These are phyloP conservation scores for Kregervanrija fluxuum DNA, from an alignment of 805 yeast species.

Conservation along the genomic window DNA sequence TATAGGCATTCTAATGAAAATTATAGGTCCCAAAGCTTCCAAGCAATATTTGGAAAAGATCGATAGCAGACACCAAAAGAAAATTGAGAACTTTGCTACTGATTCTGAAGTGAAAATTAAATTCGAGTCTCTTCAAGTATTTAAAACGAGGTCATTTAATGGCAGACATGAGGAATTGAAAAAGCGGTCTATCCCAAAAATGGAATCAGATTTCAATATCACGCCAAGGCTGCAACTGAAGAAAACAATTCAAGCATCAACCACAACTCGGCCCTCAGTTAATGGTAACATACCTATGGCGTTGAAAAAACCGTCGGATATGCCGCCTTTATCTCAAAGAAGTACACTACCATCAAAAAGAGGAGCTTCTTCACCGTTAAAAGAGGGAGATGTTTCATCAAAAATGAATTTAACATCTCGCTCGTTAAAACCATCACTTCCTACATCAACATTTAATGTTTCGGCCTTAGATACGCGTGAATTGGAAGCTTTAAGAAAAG, in stretches of 20 bases:
- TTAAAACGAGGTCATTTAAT: background rate
- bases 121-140: conserved; percentile 1
- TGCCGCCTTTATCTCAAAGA: conserved; percentile 7
- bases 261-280: background rate
- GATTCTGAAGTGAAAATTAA: conserved; percentile 48
- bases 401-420: conserved; percentile 24
- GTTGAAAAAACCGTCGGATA: conserved; percentile 5
- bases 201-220: too few relatives aligned
- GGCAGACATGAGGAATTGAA: background rate
- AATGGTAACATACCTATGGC: background rate
- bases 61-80: conserved; percentile 60
- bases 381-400: conserved; percentile 18
- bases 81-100: conserved; percentile 54
- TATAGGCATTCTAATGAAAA: conserved; percentile 75
- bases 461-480: conserved; percentile 34
- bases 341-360: conserved; percentile 55
- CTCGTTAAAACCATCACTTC: conserved; percentile 16
- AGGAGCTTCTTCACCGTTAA: conserved; percentile 64
- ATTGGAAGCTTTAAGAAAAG: conserved; percentile 43
- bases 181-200: background rate
- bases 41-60: conserved; percentile 54
- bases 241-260: too few relatives aligned
- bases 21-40: conserved; percentile 69
- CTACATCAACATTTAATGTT: conserved; percentile 8
- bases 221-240: too few relatives aligned